Base-by-base conservation (phyloP, 306 rosid species). In the Pterocarpus santalinus region DNA sequence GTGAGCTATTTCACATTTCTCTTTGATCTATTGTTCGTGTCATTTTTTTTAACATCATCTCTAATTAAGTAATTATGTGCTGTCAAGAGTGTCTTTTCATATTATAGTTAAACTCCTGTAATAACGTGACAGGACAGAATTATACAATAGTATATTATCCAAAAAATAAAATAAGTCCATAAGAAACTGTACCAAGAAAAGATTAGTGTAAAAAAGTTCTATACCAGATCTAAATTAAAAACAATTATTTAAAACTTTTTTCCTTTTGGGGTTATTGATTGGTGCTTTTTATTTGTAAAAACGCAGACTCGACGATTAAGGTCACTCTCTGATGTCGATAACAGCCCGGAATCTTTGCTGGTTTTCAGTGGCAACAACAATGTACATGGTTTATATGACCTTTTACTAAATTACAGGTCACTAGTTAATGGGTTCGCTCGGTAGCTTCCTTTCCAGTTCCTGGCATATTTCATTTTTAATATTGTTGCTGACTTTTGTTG, bases 391-490 rank as follows among this genome's bases (percentile, higher is more conserved):
- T 86, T 96, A 78, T 96, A 88, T 73, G 99, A 96, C 72, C 71
- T 93, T 70, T 83, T 96, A 75, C 79, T 96, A 78, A 93, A 92
- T 84, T 90, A 92, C 89, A 96, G 99, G 99, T 96, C 80, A 77
- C 76, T 51, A 38, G 30, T 41, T 43, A 65, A 66, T 15, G 67
- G 71, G 67, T 35, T 36, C 61, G 62, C 36, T 84, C 66, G 4
- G 34, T 80, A 60, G 65, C 61, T 76, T 76, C 63, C 63, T 70
- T 14, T 68, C 76, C 69, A 22, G 51, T 36, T 70, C 70, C 76
- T n/a, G 22, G 3, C 7, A 35, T 61, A 51, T 35, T 16, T 74
- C 14, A 60, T 38, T 47, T n/a, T 55, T 53, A 32, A 65, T 84
- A 63, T 44, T 79, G 82, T 81, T 69, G 46, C 73, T 51, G 16